Evolutionary conservation across 495 filamentous ascomycete species (phyloP), one percentile per base, ranked within the genome.

Genomic region (Podospora fimiseda): DNA sequence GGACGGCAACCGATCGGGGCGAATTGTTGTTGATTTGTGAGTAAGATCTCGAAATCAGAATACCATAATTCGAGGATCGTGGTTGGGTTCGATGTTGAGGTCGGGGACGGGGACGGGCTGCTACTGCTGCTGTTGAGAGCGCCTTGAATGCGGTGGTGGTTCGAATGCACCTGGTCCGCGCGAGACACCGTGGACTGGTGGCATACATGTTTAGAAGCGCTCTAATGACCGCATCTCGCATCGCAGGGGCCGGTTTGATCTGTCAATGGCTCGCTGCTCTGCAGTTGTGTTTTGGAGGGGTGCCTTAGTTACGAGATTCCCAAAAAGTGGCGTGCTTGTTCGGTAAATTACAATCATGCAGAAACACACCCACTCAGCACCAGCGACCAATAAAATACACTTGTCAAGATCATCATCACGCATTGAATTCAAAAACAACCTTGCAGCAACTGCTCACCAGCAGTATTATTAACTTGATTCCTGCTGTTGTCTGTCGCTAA

Each of bases 1-100:
- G 68, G 15, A 96, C 77, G 36, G 87, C 90, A 55, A 87, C 79
- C 58, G 80, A 24, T 2, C 23, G 37, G 9, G 49, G 52, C 1
- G 56, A 21, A 11, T 41, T 49, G 33, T n/a, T 15, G 23, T 1
- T 33, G 36, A 16, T 44, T 37, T 37, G 8, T 16, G 48, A 36
- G 37, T 54, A 60, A 30, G 23, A 40, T 48, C 49, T 49, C 20
- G 11, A 11, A 4, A n/a, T 39, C 6, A 33, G 27, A 11, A 6
- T 6, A 11, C 27, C 11, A 5, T 5, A 6, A 11, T 11, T 33
- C 27, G 27, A 11, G 27, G 5, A 33, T 33, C 27, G 27, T 33
- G 5, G 27, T 33, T 11, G 27, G 27, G 5, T 33, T 33, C 27
- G 27, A 11, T 33, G 27, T n/a, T n/a, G n/a, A n/a, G n/a, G n/a